These are phyloP conservation scores for Pistacia integerrima DNA, from an alignment of 345 rosid genomes.

Conservation along the genomic window DNA sequence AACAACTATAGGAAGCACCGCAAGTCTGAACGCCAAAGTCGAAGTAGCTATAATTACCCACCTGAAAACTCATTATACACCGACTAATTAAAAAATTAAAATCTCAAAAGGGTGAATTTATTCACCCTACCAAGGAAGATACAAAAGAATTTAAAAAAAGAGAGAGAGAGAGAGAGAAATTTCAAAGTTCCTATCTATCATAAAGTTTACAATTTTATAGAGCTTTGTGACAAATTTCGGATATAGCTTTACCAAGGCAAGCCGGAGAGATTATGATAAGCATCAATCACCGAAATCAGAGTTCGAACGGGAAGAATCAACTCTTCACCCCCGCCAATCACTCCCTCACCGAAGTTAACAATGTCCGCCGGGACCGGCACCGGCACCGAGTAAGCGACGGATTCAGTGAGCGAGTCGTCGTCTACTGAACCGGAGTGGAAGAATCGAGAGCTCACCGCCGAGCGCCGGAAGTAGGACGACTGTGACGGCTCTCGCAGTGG, in stretches of 20 bases:
- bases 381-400: constrained; percentile 15
- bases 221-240: neutral
- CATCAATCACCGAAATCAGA: constrained; percentile 65
- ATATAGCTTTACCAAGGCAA: constrained; percentile 63
- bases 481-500: constrained; percentile 3
- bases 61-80: constrained; percentile 34
- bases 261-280: constrained; percentile 72
- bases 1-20: constrained; percentile 64
- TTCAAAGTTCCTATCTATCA: neutral
- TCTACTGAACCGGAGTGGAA: constrained; percentile 29
- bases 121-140: neutral
- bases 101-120: neutral
- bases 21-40: constrained; percentile 64
- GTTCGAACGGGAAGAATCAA: constrained; percentile 49
- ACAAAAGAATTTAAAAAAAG: too few species aligned
- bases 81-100: neutral
- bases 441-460: neutral
- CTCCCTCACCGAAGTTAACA: constrained; percentile 19
- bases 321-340: constrained; percentile 30
- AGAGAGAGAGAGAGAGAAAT: too few species aligned
- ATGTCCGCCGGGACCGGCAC: constrained; percentile 17
- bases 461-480: constrained; percentile 8
- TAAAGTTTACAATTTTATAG: neutral
- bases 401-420: constrained; percentile 17
- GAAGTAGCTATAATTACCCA: constrained; percentile 82